Evolutionary conservation across 2,329 filamentous ascomycete genomes (phyloP).

Genomic region (Graphium sp.): DNA sequence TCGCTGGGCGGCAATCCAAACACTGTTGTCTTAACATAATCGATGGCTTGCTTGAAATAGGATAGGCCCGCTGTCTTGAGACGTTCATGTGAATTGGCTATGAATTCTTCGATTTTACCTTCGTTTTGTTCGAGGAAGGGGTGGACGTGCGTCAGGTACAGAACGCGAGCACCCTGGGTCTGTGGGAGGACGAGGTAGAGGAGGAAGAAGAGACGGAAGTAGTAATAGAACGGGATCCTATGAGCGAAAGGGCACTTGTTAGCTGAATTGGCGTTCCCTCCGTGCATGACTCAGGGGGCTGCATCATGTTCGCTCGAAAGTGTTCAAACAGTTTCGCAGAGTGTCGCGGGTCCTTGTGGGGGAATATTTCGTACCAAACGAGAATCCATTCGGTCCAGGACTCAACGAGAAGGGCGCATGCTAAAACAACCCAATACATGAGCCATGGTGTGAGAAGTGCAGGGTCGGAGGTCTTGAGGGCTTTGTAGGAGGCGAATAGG

Average conservation of each 20-base stretch:
- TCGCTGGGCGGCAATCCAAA: conserved; percentile 54
- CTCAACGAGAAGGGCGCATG: conserved; percentile 65
- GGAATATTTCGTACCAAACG: conserved; percentile 44
- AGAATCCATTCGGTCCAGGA: conserved; percentile 80
- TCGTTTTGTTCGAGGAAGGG: conserved; percentile 84
- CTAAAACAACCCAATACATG: conserved; percentile 96
- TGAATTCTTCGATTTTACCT: conserved; percentile 75
- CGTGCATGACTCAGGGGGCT: too few relatives aligned
- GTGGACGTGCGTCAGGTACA: conserved; percentile 76
- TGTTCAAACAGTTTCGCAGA: too few relatives aligned
- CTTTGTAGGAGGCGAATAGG: conserved; percentile 95
- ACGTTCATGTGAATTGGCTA: conserved; percentile 63
- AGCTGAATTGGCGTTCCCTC: too few relatives aligned
- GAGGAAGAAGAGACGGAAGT: conserved; percentile 72
- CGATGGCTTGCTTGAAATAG: conserved; percentile 56
- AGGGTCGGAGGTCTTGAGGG: conserved; percentile 80
- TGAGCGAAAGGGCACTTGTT: too few relatives aligned
- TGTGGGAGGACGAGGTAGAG: conserved; percentile 94
- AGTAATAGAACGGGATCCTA: conserved; percentile 85
- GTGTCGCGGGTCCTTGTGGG: too few relatives aligned
- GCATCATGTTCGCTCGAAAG: too few relatives aligned
- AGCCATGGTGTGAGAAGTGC: conserved; percentile 90
- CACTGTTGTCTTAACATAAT: conserved; percentile 56
- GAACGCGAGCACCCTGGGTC: conserved; percentile 75
- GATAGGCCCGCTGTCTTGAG: conserved; percentile 60